These are phyloP conservation scores for Syzygium jambos DNA, from an alignment of 345 rosid genomes.

Conservation along the genomic window DNA sequence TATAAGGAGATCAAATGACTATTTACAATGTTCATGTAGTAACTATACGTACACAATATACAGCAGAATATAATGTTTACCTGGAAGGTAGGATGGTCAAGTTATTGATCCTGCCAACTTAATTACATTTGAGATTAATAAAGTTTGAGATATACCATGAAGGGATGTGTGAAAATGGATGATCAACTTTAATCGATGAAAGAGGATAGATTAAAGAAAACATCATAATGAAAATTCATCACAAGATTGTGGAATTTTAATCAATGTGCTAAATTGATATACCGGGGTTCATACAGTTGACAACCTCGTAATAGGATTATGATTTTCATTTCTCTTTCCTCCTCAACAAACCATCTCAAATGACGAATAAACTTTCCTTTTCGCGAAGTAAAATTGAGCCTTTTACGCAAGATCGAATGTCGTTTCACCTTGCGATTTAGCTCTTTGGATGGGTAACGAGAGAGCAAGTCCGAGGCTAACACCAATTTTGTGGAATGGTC, in stretches of 20 bases:
- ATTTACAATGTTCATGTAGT: background rate
- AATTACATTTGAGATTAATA: background rate
- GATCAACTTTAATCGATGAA: background rate
- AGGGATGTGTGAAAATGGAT: background rate
- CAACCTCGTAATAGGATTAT: background rate
- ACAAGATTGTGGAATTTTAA: background rate
- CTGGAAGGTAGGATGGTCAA: background rate
- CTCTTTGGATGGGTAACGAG: background rate
- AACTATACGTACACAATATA: background rate
- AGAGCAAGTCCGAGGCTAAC: background rate
- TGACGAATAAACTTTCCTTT: background rate
- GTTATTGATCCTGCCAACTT: background rate
- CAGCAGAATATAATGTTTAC: background rate
- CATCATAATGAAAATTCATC: background rate
- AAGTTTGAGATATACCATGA: background rate
- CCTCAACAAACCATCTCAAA: background rate
- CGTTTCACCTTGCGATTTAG: background rate
- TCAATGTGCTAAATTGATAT: background rate
- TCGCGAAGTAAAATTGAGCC: background rate
- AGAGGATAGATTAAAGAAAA: background rate
- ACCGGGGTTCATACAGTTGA: background rate
- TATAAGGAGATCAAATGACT: background rate
- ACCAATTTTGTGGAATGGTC: background rate
- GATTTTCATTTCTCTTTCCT: background rate
- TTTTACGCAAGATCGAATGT: accelerated